phyloP scores from a whole-genome alignment of 2,329 filamentous ascomycete genomes.

The Claviceps spartinae region DNA sequence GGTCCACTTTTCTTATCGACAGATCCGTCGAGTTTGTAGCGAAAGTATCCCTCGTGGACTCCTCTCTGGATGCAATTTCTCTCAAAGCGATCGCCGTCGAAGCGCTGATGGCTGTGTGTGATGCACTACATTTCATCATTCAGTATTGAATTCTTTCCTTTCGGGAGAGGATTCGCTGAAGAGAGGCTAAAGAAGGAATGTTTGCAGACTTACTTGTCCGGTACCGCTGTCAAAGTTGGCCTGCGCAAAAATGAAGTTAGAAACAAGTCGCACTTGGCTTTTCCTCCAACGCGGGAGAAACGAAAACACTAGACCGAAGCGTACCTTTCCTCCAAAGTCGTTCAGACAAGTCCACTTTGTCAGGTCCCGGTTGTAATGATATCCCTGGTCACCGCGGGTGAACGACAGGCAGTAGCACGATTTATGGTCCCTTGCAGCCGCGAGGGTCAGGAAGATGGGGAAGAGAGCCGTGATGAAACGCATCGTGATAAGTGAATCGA shows the following conservation, averaged over 20 bases:
- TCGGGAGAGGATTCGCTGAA: not conserved
- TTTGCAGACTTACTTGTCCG: not conserved
- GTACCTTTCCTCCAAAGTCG: not conserved
- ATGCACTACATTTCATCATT: not conserved
- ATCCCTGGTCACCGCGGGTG: not conserved
- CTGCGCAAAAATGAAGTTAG: not conserved
- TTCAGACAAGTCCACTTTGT: not conserved
- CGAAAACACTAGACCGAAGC: not conserved
- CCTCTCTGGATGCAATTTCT: not conserved
- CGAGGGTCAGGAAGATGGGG: not conserved
- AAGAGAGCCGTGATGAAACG: not conserved
- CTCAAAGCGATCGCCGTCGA: not conserved
- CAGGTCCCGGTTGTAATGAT: not conserved
- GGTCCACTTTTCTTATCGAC: not conserved
- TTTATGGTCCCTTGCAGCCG: constrained; percentile 11
- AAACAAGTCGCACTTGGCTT: not conserved
- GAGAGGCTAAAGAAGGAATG: not conserved
- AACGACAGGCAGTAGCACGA: not conserved
- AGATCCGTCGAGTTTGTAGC: not conserved
- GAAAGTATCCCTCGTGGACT: not conserved
- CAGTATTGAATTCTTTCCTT: not conserved
- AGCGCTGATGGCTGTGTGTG: no score
- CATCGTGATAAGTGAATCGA: not conserved
- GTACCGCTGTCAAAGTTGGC: not conserved
- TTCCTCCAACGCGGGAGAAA: not conserved